A percentile compares a stretch with the other conserved stretches of the same genome.
Conservation (phyloP, 331 rosid genomes). For the Malus hybrid region DNA sequence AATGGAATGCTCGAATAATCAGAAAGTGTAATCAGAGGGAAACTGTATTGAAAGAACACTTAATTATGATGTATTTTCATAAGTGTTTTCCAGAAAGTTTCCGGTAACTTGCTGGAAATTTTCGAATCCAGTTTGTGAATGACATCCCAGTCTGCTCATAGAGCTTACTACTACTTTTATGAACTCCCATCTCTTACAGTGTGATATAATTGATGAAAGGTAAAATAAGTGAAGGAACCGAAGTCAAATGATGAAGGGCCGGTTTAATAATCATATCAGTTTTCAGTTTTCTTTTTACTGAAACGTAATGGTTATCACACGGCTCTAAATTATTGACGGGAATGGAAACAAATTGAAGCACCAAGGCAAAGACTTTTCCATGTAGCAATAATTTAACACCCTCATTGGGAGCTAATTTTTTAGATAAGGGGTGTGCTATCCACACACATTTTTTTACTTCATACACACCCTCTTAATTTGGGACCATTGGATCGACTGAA, state of each 20-base stretch:
- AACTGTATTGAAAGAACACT: slow-evolving; percentile 18
- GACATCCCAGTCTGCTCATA: slow-evolving; percentile 11
- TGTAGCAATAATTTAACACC: too few species aligned
- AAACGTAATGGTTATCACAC: too few species aligned
- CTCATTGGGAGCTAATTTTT: too few species aligned
- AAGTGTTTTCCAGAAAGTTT: slow-evolving; percentile 15
- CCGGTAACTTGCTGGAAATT: slow-evolving; percentile 2
- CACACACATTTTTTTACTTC: too few species aligned
- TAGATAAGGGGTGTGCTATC: too few species aligned
- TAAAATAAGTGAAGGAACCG: background rate
- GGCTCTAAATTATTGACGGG: too few species aligned
- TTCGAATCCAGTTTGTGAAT: slow-evolving; percentile 21
- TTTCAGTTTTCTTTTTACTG: too few species aligned
- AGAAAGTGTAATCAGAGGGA: slow-evolving; percentile 25
- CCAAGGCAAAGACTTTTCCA: too few species aligned
- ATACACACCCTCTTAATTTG: too few species aligned
- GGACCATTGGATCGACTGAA: too few species aligned
- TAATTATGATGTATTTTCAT: slow-evolving; percentile 11
- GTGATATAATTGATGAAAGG: background rate
- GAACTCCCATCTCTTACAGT: background rate
- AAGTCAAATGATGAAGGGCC: background rate
- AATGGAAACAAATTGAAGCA: too few species aligned
- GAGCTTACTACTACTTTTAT: background rate
- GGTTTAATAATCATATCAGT: too few species aligned
- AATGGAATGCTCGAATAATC: slow-evolving; percentile 29